Percentiles rank a stretch among this genome's conserved stretches.
phyloP scores from a whole-genome alignment of 192 early-diverging fungal species.

The Borealophlyctis nickersoniae region DNA sequence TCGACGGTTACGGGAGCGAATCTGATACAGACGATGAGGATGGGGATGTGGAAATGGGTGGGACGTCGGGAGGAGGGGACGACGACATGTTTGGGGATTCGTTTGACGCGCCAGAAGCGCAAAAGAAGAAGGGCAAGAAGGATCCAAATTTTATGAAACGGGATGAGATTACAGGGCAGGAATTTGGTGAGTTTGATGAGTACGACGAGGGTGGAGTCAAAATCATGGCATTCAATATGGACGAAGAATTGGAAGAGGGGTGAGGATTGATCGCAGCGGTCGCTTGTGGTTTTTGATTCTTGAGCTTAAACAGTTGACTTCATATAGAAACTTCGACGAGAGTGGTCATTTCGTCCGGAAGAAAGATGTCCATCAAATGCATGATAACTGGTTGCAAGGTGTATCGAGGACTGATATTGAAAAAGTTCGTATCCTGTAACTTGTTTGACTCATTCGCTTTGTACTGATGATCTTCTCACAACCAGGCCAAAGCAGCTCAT shows the following conservation, averaged over 20 bases:
- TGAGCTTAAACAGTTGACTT: not conserved
- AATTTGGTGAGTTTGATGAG: slow-evolving; percentile 22
- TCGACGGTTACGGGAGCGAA: slow-evolving; percentile 36
- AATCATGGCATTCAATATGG: slow-evolving; percentile 58
- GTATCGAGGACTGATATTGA: slow-evolving; percentile 47
- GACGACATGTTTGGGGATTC: slow-evolving; percentile 46
- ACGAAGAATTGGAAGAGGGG: slow-evolving; percentile 57
- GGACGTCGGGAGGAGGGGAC: slow-evolving; percentile 19
- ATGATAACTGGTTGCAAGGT: slow-evolving; percentile 57
- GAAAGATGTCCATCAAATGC: slow-evolving; percentile 48
- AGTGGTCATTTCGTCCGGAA: slow-evolving; percentile 48
- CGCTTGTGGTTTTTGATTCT: slow-evolving; percentile 1
- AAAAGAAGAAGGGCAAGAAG: slow-evolving; percentile 12
- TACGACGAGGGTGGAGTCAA: slow-evolving; percentile 30
- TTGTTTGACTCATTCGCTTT: not conserved
- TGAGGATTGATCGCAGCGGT: slow-evolving; percentile 9
- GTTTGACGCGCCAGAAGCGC: not conserved
- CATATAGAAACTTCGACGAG: slow-evolving; percentile 44
- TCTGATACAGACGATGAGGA: slow-evolving; percentile 30
- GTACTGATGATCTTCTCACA: not conserved
- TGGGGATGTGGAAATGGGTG: too few relatives aligned
- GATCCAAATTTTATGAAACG: not conserved
- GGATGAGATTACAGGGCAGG: slow-evolving; percentile 28
- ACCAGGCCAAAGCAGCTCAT: slow-evolving; percentile 26
- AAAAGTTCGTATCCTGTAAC: slow-evolving; percentile 15